A percentile compares a stretch with the other conserved stretches of the same genome.
These are phyloP conservation scores for Xylaria bambusicola DNA, from an alignment of 495 filamentous ascomycete genomes.

Conservation along the genomic window DNA sequence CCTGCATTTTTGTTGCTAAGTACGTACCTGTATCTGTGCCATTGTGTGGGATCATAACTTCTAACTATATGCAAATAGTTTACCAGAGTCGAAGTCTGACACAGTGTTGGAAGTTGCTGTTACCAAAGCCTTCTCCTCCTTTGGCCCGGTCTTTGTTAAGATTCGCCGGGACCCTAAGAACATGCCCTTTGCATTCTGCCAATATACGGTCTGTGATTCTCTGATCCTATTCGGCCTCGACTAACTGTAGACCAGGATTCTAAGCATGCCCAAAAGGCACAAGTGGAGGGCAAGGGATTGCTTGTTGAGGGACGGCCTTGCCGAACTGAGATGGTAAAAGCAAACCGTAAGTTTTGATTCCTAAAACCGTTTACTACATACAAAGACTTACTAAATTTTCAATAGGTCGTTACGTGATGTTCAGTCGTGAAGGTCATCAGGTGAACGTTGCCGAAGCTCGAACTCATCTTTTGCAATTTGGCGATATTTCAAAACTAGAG, in stretches of 20 bases:
- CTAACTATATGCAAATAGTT: conserved; percentile 27
- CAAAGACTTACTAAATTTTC: conserved; percentile 18
- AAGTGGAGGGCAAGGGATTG: conserved; percentile 46
- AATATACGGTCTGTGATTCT: conserved; percentile 56
- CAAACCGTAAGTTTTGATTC: conserved; percentile 52
- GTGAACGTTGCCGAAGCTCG: conserved; percentile 47
- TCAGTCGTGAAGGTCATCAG: conserved; percentile 39
- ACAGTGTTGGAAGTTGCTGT: conserved; percentile 53
- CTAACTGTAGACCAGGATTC: conserved; percentile 33
- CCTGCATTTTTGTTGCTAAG: conserved; percentile 69
- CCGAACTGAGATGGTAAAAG: conserved; percentile 58
- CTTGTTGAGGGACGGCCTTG: conserved; percentile 58
- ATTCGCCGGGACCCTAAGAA: conserved; percentile 57
- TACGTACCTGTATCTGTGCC: conserved; percentile 48
- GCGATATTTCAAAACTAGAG: conserved; percentile 39
- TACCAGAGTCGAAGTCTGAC: conserved; percentile 49
- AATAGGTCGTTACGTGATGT: conserved; percentile 54
- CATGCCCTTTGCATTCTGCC: conserved; percentile 67
- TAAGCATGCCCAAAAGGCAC: conserved; percentile 51
- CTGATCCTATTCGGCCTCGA: background rate
- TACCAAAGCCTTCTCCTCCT: conserved; percentile 51
- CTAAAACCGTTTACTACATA: background rate
- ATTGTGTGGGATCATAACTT: conserved; percentile 8
- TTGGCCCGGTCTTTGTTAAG: conserved; percentile 62
- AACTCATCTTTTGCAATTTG: conserved; percentile 42